Conservation (phyloP, 2,329 filamentous ascomycete genomes). For the Aspergillus sp. region DNA sequence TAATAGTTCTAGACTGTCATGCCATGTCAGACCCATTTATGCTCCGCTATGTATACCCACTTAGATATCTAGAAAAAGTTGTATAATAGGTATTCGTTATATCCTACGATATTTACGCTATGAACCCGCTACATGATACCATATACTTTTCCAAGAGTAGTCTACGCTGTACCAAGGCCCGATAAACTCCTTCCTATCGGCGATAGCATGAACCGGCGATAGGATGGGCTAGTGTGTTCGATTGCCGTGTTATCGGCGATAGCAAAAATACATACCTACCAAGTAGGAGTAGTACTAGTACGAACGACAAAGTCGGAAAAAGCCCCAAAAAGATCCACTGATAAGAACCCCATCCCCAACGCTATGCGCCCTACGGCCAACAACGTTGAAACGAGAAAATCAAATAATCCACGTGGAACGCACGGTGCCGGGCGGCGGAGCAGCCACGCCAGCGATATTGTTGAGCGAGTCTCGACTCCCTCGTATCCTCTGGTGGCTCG, state of each 20-base stretch:
- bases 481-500: not conserved
- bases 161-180: not conserved
- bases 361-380: too few species aligned
- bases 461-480: not conserved
- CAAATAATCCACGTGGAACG: not conserved
- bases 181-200: not conserved
- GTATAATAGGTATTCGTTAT: not conserved
- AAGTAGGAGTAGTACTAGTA: not conserved
- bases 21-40: not conserved
- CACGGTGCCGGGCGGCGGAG: not conserved
- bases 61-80: not conserved
- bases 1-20: conserved; percentile 1
- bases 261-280: not conserved
- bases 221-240: not conserved
- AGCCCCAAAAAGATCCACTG: not conserved
- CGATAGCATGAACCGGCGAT: not conserved
- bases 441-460: not conserved
- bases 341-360: not conserved
- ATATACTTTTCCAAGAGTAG: not conserved
- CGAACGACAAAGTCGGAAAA: not conserved
- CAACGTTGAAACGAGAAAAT: not conserved
- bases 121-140: not conserved
- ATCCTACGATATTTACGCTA: too few species aligned
- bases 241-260: not conserved
- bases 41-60: conserved; percentile 1